Evolutionary conservation across 768 basidiomycete species (phyloP).

Genomic region (Gloeopeniophorella convolvens): DNA sequence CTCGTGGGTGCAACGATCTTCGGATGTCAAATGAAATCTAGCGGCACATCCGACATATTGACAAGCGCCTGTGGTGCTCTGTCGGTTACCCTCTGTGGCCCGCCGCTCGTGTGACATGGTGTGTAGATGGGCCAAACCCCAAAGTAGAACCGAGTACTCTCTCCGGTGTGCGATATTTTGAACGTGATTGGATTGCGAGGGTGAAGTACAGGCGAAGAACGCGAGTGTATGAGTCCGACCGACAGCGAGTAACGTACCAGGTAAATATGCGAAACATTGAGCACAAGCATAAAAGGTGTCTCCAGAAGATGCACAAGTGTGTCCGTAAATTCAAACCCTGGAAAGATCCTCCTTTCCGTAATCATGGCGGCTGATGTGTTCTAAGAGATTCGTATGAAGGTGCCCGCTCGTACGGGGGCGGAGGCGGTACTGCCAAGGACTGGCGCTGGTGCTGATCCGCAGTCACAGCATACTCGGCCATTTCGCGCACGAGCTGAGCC

Average conservation of each 20-base stretch:
- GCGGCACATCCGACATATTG: no score
- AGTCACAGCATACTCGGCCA: constrained; percentile 41
- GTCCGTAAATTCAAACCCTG: constrained; percentile 15
- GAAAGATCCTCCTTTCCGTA: no score
- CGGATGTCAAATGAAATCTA: no score
- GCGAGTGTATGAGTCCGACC: background rate
- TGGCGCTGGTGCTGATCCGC: constrained; percentile 23
- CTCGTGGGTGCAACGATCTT: no score
- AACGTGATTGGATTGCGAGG: background rate
- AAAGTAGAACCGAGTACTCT: no score
- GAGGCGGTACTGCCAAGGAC: constrained; percentile 33
- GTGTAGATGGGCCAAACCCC: no score
- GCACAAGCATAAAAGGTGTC: background rate
- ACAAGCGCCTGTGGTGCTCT: no score
- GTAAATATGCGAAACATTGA: background rate
- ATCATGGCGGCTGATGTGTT: background rate
- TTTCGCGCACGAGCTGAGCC: constrained; percentile 45
- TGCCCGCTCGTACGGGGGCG: constrained; percentile 47
- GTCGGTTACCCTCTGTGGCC: no score
- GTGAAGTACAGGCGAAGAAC: background rate
- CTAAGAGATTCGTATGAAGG: constrained; percentile 38
- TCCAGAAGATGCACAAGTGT: background rate
- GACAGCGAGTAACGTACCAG: background rate
- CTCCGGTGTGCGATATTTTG: no score
- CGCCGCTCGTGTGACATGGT: no score